Percentiles rank a stretch among this genome's conserved stretches.
Conservation (phyloP, 2,329 filamentous ascomycete genomes). For the Tolypocladium tundrense region DNA sequence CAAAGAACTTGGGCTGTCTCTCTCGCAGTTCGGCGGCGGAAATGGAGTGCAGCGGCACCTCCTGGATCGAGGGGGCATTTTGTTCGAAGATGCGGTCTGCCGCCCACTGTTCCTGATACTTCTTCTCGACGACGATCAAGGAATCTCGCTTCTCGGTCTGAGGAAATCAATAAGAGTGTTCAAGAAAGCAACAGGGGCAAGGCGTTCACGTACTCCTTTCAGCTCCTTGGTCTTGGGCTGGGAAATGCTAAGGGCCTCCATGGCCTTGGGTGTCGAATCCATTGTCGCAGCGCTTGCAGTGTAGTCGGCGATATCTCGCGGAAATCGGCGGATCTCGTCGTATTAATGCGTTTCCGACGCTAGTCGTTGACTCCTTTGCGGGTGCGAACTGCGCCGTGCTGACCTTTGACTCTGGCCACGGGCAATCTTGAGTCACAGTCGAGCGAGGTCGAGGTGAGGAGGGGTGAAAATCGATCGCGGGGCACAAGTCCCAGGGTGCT, state of each 20-base stretch:
- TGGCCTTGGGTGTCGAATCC: slow-evolving; percentile 35
- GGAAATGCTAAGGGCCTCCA: slow-evolving; percentile 41
- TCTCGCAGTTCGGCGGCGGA: slow-evolving; percentile 64
- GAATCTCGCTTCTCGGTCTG: slow-evolving; percentile 81
- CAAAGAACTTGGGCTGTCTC: slow-evolving; percentile 86
- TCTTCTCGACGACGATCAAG: slow-evolving; percentile 76
- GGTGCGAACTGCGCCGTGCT: slow-evolving; percentile 4
- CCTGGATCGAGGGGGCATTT: slow-evolving; percentile 68
- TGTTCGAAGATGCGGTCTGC: slow-evolving; percentile 61
- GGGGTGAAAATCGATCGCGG: slow-evolving; percentile 26
- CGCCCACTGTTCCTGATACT: slow-evolving; percentile 66
- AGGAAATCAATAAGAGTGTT: not conserved
- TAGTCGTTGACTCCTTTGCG: slow-evolving; percentile 3
- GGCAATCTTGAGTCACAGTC: slow-evolving; percentile 22
- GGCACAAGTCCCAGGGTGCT: slow-evolving; percentile 13
- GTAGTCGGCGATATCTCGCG: not conserved
- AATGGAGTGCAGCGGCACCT: slow-evolving; percentile 67
- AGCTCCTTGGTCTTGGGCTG: slow-evolving; percentile 45
- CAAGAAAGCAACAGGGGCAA: not conserved
- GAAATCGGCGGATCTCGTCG: not conserved
- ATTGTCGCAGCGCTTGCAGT: slow-evolving; percentile 18
- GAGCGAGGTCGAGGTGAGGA: slow-evolving; percentile 12
- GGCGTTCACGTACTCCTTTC: slow-evolving; percentile 36
- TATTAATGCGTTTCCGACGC: not conserved
- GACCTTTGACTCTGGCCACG: slow-evolving; percentile 1